A percentile compares a stretch with the other conserved stretches of the same genome.
Conservation (phyloP, 129 eudicot species). For the Glebionis coronaria region DNA sequence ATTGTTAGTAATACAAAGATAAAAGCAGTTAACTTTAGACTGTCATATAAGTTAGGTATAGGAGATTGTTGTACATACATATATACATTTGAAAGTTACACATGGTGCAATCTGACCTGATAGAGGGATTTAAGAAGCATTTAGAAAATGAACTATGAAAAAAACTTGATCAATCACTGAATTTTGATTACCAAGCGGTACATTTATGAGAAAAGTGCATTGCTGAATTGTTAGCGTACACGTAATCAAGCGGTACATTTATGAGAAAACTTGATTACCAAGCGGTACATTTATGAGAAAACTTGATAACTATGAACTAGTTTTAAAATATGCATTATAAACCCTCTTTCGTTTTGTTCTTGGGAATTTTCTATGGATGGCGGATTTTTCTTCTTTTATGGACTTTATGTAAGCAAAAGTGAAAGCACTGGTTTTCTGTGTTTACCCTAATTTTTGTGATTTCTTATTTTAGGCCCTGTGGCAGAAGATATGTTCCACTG, state of each 20-base stretch:
- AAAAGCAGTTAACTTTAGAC: neutral
- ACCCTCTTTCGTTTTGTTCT: neutral
- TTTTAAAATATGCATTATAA: neutral
- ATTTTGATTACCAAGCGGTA: neutral
- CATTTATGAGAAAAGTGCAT: neutral
- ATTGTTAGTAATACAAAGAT: neutral
- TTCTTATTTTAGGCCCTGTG: conserved; percentile 54
- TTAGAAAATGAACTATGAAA: neutral
- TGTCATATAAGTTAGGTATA: neutral
- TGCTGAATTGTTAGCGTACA: neutral
- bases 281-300: neutral
- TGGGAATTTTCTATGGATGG: neutral
- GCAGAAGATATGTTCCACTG: conserved; percentile 86
- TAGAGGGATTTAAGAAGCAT: neutral
- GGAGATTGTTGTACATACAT: neutral
- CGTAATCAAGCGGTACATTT: too few species aligned
- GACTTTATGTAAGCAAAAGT: conserved; percentile 4
- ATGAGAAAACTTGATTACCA: neutral
- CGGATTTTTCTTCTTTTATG: neutral
- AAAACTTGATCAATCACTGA: neutral
- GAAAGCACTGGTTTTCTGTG: neutral
- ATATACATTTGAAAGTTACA: neutral
- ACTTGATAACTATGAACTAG: neutral
- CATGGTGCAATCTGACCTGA: neutral
- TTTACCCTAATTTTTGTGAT: conserved; percentile 1